Evolutionary conservation across 208 protist species (phyloP).

Genomic region (Crithidia bombi): DNA sequence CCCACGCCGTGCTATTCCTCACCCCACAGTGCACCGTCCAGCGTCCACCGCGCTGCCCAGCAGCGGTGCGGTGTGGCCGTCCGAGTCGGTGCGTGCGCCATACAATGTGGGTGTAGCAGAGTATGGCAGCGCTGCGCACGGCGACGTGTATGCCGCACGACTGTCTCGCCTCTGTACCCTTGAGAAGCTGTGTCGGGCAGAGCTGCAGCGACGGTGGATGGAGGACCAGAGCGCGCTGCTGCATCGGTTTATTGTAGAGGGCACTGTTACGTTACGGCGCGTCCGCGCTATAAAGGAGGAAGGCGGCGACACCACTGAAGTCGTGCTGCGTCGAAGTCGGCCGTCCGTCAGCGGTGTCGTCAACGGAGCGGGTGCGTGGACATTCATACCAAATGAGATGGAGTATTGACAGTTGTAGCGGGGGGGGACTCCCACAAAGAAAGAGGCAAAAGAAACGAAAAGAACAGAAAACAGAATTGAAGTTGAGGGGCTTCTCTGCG

Average conservation of each 20-base stretch:
- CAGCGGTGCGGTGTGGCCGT: neutral
- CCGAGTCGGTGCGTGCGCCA: no score
- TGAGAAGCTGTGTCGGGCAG: conserved; percentile 34
- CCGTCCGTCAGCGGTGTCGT: neutral
- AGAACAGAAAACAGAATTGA: neutral
- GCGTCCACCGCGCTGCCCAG: neutral
- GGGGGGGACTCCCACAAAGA: neutral
- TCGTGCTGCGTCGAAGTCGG: neutral
- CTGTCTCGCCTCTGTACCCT: conserved; percentile 26
- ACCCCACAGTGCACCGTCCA: neutral
- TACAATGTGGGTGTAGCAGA: no score
- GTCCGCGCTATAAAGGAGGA: neutral
- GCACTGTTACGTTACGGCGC: conserved; percentile 27
- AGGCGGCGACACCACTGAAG: neutral
- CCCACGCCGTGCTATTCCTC: conserved; percentile 3
- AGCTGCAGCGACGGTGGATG: conserved; percentile 39
- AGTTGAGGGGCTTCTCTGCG: no score
- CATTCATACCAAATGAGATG: conserved; percentile 33
- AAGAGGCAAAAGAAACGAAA: neutral
- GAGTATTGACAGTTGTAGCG: neutral
- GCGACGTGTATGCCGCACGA: conserved; percentile 21
- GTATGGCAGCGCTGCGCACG: neutral
- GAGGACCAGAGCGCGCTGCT: conserved; percentile 37
- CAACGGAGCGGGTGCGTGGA: conserved; percentile 6
- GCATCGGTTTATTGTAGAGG: conserved; percentile 40